A percentile compares a stretch with the other conserved stretches of the same genome.
These are phyloP conservation scores for Penicillium sp. DNA, from an alignment of 2,329 filamentous ascomycete genomes.

Conservation along the genomic window DNA sequence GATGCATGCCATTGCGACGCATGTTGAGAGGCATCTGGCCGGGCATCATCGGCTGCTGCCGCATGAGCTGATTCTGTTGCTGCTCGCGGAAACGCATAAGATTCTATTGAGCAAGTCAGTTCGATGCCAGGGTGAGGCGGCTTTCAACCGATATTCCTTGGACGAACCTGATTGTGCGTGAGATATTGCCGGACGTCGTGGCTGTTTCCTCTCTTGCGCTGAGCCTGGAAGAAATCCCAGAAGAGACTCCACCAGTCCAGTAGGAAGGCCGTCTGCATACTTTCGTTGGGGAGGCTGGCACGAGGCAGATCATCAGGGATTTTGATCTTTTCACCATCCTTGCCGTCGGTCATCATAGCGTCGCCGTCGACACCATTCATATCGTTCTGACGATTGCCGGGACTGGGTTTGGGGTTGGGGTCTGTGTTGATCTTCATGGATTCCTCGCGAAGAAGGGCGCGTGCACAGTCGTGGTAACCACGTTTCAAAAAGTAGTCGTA, in stretches of 20 bases:
- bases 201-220: constrained; percentile 70
- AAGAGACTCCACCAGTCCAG: constrained; percentile 98
- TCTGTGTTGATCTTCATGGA: constrained; percentile 61
- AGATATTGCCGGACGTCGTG: constrained; percentile 75
- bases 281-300: constrained; percentile 60
- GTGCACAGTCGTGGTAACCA: constrained; percentile 81
- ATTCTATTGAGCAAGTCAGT: constrained; percentile 52
- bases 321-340: constrained; percentile 75
- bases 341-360: constrained; percentile 80
- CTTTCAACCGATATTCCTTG: constrained; percentile 16
- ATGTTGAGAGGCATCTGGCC: constrained; percentile 65
- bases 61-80: constrained; percentile 73
- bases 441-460: constrained; percentile 70
- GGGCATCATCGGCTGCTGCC: constrained; percentile 67
- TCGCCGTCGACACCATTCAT: constrained; percentile 75
- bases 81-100: constrained; percentile 71
- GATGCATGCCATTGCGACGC: constrained; percentile 49
- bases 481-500: constrained; percentile 82
- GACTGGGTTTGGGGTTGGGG: constrained; percentile 66
- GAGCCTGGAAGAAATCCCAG: constrained; percentile 91
- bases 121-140: background rate
- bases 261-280: constrained; percentile 78
- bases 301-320: constrained; percentile 78
- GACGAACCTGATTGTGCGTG: constrained; percentile 74
- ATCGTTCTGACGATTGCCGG: constrained; percentile 70